These are phyloP conservation scores for Colletotrichum shisoi DNA, from an alignment of 2,329 filamentous ascomycete genomes.

Conservation along the genomic window DNA sequence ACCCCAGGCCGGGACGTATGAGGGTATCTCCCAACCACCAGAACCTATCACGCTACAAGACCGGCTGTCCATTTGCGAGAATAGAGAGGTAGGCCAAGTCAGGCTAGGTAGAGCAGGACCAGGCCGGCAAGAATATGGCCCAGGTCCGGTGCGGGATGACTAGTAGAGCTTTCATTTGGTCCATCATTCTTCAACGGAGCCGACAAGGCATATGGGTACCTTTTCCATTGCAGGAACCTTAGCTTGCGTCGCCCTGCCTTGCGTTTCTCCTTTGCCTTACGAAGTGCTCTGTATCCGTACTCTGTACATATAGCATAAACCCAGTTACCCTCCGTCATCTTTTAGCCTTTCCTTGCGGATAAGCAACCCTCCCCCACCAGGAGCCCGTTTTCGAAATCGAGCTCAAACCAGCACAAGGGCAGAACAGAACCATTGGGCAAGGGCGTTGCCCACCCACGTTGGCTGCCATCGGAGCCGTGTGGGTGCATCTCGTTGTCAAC, in stretches of 20 bases:
- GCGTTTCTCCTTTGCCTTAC: conserved; percentile 9
- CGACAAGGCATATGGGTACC: conserved; percentile 31
- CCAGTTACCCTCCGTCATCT: conserved; percentile 12
- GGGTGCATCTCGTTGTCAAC: not conserved
- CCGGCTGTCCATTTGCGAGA: conserved; percentile 6
- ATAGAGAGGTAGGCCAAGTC: conserved; percentile 1
- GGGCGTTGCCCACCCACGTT: conserved; percentile 13
- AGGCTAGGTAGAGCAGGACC: conserved; percentile 3
- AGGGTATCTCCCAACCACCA: not conserved
- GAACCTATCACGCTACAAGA: conserved; percentile 8
- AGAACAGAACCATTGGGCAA: conserved; percentile 14
- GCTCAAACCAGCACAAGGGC: conserved; percentile 24
- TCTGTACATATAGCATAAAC: not conserved
- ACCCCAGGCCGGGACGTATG: not conserved
- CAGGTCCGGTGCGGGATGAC: conserved; percentile 23
- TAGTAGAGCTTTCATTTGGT: conserved; percentile 12
- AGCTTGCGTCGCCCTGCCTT: conserved; percentile 9
- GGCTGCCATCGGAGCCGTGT: conserved; percentile 1
- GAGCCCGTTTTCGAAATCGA: conserved; percentile 3
- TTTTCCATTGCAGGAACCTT: conserved; percentile 20
- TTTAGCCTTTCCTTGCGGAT: conserved; percentile 19
- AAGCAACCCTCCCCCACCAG: conserved; percentile 16
- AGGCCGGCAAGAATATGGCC: not conserved
- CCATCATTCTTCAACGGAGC: conserved; percentile 1
- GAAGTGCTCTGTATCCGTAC: too few species aligned